Conservation (phyloP, 768 basidiomycete genomes). For the Lactarius hatsudake region DNA sequence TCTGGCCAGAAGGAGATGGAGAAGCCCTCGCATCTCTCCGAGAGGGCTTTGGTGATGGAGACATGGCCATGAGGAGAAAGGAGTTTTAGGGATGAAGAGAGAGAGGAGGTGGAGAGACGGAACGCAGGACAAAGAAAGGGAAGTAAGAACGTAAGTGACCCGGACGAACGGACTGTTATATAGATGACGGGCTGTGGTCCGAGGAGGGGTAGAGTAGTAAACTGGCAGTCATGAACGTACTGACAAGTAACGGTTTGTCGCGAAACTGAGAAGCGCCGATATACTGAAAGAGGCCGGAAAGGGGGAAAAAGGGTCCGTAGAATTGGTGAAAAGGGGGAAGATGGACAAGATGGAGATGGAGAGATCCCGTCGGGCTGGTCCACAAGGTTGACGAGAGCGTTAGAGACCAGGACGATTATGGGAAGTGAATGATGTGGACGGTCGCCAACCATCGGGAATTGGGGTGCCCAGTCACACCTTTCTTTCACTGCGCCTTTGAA, state of each 20-base stretch:
- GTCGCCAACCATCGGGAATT: background rate
- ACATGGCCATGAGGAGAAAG: slow-evolving; percentile 27
- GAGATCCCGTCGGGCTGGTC: slow-evolving; percentile 11
- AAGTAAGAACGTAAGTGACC: slow-evolving; percentile 18
- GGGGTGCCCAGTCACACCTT: slow-evolving; percentile 9
- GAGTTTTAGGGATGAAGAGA: slow-evolving; percentile 21
- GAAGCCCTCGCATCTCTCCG: slow-evolving; percentile 18
- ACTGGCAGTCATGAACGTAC: slow-evolving; percentile 31
- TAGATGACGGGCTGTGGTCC: slow-evolving; percentile 23
- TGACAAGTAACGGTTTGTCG: slow-evolving; percentile 15
- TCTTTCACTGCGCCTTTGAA: background rate
- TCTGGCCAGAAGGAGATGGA: slow-evolving; percentile 32
- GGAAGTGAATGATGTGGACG: background rate
- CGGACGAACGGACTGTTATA: slow-evolving; percentile 26
- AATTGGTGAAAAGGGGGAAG: slow-evolving; percentile 29
- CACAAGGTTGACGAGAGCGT: background rate
- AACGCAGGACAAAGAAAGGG: slow-evolving; percentile 3
- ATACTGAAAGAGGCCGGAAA: slow-evolving; percentile 31
- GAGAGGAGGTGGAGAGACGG: background rate
- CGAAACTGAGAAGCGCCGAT: slow-evolving; percentile 31
- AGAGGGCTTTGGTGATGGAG: slow-evolving; percentile 33
- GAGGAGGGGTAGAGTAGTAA: slow-evolving; percentile 23
- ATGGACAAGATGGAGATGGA: background rate
- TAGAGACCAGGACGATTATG: slow-evolving; percentile 15
- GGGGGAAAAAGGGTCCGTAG: slow-evolving; percentile 30